Conservation (phyloP, 129 eudicot species). For the Ambrosia artemisiifolia region DNA sequence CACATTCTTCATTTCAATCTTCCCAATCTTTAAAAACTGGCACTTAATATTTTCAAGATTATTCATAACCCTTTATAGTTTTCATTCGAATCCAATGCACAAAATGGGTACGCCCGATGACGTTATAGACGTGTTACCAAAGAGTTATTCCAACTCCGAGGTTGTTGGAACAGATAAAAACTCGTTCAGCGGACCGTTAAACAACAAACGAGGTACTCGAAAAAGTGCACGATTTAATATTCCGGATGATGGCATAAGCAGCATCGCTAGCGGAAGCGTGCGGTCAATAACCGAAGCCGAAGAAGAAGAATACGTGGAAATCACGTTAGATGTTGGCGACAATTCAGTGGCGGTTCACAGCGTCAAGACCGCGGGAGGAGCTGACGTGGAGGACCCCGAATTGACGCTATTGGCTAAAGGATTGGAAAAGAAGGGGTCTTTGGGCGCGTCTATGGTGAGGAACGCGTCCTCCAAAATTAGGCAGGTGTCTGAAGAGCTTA, state of each 20-base stretch:
- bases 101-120: slow-evolving; percentile 25
- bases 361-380: slow-evolving; percentile 68
- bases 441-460: slow-evolving; percentile 49
- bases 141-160: slow-evolving; percentile 40
- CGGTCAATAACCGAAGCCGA: slow-evolving; percentile 31
- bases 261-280: slow-evolving; percentile 17
- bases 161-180: slow-evolving; percentile 28
- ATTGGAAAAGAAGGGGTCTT: slow-evolving; percentile 45
- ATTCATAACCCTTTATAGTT: too few species aligned
- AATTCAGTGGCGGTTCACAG: slow-evolving; percentile 84
- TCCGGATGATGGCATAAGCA: slow-evolving; percentile 29
- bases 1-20: not conserved
- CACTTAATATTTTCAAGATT: too few species aligned
- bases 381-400: slow-evolving; percentile 58
- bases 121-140: slow-evolving; percentile 2
- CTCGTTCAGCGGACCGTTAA: slow-evolving; percentile 48
- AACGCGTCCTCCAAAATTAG: slow-evolving; percentile 61
- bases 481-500: slow-evolving; percentile 74
- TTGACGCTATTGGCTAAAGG: slow-evolving; percentile 50
- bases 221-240: slow-evolving; percentile 63
- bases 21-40: not conserved
- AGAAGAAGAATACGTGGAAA: slow-evolving; percentile 56
- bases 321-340: slow-evolving; percentile 69
- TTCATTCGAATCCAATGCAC: slow-evolving; percentile 8
- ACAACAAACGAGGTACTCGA: slow-evolving; percentile 39